phyloP scores from a whole-genome alignment of 2,329 filamentous ascomycete species.

The Aspergillus candidus region DNA sequence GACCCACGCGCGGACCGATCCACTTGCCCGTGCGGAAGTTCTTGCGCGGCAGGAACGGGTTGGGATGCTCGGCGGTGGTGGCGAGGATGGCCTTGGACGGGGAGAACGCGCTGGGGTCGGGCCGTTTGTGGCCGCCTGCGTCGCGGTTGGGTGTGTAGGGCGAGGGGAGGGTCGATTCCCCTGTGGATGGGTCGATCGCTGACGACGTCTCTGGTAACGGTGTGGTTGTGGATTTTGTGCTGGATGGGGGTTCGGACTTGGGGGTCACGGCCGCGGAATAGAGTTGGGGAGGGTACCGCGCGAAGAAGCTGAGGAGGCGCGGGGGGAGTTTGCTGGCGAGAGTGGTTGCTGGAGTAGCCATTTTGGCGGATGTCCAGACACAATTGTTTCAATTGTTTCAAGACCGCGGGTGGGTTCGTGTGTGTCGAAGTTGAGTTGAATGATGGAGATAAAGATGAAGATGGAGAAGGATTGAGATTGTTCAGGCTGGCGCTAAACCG shows the following conservation, averaged over 20 bases:
- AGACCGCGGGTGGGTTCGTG: too few relatives aligned
- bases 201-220: slow-evolving; percentile 7
- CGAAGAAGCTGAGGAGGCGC: slow-evolving; percentile 78
- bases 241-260: slow-evolving; percentile 20
- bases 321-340: slow-evolving; percentile 53
- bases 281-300: slow-evolving; percentile 70
- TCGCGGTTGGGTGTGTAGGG: slow-evolving; percentile 38
- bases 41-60: slow-evolving; percentile 77
- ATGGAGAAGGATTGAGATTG: slow-evolving; percentile 11
- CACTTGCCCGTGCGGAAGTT: slow-evolving; percentile 74
- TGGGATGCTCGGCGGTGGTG: slow-evolving; percentile 49
- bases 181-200: not conserved
- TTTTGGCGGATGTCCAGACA: slow-evolving; percentile 7
- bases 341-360: slow-evolving; percentile 16
- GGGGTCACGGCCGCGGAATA: slow-evolving; percentile 37
- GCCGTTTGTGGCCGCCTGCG: slow-evolving; percentile 35
- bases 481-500: slow-evolving; percentile 16
- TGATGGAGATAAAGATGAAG: not conserved
- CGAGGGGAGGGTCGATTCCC: slow-evolving; percentile 24
- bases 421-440: not conserved
- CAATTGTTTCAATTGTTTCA: not conserved
- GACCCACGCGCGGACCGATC: slow-evolving; percentile 75
- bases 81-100: slow-evolving; percentile 29
- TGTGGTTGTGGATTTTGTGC: slow-evolving; percentile 21
- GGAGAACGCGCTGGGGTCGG: slow-evolving; percentile 27